Conservation (phyloP, 225 moss, liverwort and hornwort species). For the Asterella californica region DNA sequence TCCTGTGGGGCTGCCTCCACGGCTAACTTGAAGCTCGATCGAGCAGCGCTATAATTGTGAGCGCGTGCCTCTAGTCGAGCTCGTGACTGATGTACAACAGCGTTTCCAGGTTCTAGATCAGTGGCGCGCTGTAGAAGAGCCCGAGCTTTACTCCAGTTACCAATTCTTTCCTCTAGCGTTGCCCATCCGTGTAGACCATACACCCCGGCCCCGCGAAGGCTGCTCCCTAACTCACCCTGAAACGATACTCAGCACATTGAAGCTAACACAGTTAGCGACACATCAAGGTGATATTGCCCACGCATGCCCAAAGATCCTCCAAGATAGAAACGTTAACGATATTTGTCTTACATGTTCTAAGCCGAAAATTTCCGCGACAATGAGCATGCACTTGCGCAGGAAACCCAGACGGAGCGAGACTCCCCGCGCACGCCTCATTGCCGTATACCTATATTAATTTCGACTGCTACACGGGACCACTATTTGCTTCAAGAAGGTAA, state of each 20-base stretch:
- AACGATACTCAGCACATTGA: not conserved
- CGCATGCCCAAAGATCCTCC: not conserved
- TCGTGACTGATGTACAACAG: conserved; percentile 81
- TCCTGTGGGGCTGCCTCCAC: conserved; percentile 76
- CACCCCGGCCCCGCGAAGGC: conserved; percentile 61
- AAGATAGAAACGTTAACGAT: not conserved
- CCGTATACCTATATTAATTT: not conserved
- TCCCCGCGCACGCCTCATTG: too few species aligned
- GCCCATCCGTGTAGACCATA: conserved; percentile 94
- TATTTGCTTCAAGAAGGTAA: too few species aligned
- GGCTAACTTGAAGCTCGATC: conserved; percentile 69
- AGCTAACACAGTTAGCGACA: not conserved
- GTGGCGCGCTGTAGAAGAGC: conserved; percentile 77
- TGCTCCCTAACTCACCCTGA: conserved; percentile 56
- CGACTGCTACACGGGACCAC: not conserved
- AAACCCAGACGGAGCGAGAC: too few species aligned
- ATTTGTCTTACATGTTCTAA: not conserved
- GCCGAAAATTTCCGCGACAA: not conserved
- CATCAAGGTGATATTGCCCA: not conserved
- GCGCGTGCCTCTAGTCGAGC: conserved; percentile 72
- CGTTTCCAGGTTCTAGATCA: conserved; percentile 78
- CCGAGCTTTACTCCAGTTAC: conserved; percentile 86
- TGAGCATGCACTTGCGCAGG: not conserved
- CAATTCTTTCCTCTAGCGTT: conserved; percentile 70
- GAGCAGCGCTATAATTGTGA: conserved; percentile 76